Evolutionary conservation across 2,329 filamentous ascomycete species (phyloP).

Genomic region (Scorias spongiosa): DNA sequence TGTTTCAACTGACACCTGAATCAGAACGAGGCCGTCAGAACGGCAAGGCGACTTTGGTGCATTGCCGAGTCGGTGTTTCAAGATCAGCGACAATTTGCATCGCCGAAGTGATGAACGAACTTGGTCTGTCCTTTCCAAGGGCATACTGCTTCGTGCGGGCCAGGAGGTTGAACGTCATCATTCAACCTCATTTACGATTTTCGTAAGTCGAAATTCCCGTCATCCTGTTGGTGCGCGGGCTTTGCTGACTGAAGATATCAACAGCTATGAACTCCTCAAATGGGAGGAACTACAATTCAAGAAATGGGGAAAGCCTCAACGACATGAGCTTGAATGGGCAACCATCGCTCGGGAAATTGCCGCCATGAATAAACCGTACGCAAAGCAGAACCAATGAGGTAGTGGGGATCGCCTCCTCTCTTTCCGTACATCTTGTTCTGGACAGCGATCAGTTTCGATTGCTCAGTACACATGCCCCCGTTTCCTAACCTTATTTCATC

Average conservation of each 20-base stretch:
- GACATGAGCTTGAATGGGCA: slow-evolving; percentile 79
- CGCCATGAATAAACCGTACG: slow-evolving; percentile 89
- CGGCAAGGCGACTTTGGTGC: slow-evolving; percentile 76
- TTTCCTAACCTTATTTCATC: too few relatives aligned
- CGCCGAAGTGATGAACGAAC: slow-evolving; percentile 84
- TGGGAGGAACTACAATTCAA: slow-evolving; percentile 73
- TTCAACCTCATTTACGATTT: slow-evolving; percentile 90
- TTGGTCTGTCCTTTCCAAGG: slow-evolving; percentile 69
- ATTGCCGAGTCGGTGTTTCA: slow-evolving; percentile 91
- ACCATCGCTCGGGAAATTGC: slow-evolving; percentile 82
- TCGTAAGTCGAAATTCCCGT: slow-evolving; percentile 35
- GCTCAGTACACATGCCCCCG: too few relatives aligned
- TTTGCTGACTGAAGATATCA: not conserved
- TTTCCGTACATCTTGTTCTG: too few relatives aligned
- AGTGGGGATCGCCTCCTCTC: too few relatives aligned
- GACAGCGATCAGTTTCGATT: too few relatives aligned
- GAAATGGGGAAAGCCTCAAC: slow-evolving; percentile 38
- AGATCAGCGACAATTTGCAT: slow-evolving; percentile 95
- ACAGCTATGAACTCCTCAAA: slow-evolving; percentile 69
- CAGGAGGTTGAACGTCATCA: slow-evolving; percentile 87
- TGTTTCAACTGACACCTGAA: slow-evolving; percentile 6
- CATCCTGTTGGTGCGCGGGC: not conserved
- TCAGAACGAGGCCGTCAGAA: slow-evolving; percentile 63
- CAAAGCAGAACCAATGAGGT: slow-evolving; percentile 35
- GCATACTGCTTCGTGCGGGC: slow-evolving; percentile 96